A percentile compares a stretch with the other conserved stretches of the same genome.
Evolutionary conservation across 2,329 filamentous ascomycete species (phyloP).

Genomic region (Fusarium sp.): DNA sequence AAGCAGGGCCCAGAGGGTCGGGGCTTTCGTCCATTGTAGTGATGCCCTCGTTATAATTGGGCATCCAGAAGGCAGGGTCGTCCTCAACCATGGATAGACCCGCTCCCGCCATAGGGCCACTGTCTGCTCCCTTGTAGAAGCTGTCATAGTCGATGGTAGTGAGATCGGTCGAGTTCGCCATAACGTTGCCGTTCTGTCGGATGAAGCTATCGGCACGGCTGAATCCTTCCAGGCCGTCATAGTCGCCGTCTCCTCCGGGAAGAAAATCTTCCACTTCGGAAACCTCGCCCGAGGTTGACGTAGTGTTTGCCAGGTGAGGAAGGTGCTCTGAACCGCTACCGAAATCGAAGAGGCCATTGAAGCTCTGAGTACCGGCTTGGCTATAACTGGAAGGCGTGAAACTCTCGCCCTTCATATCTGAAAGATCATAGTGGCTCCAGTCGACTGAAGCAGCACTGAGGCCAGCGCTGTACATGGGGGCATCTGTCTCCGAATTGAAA

Average conservation of each 20-base stretch:
- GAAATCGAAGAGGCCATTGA: conserved; percentile 61
- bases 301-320: conserved; percentile 62
- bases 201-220: conserved; percentile 55
- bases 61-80: conserved; percentile 59
- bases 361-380: conserved; percentile 60
- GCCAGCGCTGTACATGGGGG: conserved; percentile 68
- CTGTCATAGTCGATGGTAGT: conserved; percentile 63
- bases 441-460: conserved; percentile 62
- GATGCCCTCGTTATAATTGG: conserved; percentile 53
- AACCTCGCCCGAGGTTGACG: conserved; percentile 71
- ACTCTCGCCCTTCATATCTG: conserved; percentile 54
- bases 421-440: conserved; percentile 57
- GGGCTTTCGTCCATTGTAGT: conserved; percentile 48
- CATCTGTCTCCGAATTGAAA: conserved; percentile 60
- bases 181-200: conserved; percentile 55
- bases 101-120: conserved; percentile 49
- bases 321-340: conserved; percentile 62
- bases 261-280: conserved; percentile 71
- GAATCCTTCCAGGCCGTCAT: conserved; percentile 52
- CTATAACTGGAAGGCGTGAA: conserved; percentile 64
- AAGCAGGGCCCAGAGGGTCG: conserved; percentile 45
- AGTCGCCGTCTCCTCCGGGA: conserved; percentile 57
- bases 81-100: conserved; percentile 61
- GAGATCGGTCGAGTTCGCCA: conserved; percentile 53
- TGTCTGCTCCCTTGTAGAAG: conserved; percentile 60